phyloP scores from a whole-genome alignment of 352 stramenopile genomes.

The Pythium biforme region DNA sequence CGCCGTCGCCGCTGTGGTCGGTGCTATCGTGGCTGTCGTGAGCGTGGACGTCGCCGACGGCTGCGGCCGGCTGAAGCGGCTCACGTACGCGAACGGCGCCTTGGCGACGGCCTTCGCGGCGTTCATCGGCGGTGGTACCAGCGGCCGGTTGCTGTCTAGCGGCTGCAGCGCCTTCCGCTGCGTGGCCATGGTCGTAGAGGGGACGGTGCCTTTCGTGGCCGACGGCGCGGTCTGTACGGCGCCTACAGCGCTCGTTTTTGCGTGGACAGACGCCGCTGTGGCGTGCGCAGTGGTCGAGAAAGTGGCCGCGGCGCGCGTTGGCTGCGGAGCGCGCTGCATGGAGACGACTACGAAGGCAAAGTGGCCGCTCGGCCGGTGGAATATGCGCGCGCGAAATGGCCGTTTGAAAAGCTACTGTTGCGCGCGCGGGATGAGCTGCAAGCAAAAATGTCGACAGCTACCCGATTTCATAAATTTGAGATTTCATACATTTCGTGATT shows the following conservation, averaged over 20 bases:
- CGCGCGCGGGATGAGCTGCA: not conserved
- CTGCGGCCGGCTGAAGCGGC: conserved; percentile 12
- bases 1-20: not conserved
- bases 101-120: not conserved
- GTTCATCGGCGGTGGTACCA: not conserved
- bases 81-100: conserved; percentile 20
- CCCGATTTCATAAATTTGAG: not conserved
- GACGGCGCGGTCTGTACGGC: conserved; percentile 3
- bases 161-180: conserved; percentile 16
- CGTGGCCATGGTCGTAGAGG: not conserved
- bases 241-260: conserved; percentile 7
- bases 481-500: not conserved
- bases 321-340: conserved; percentile 18
- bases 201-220: not conserved
- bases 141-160: conserved; percentile 15
- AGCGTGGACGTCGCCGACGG: not conserved
- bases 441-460: conserved; percentile 3
- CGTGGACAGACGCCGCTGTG: not conserved
- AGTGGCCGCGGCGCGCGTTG: not conserved
- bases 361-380: not conserved
- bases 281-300: not conserved
- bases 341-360: not conserved
- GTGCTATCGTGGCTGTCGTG: not conserved
- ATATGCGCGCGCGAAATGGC: not conserved
- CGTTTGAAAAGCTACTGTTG: not conserved